Conservation (phyloP, 345 rosid genomes). For the Bruguiera sexangula region DNA sequence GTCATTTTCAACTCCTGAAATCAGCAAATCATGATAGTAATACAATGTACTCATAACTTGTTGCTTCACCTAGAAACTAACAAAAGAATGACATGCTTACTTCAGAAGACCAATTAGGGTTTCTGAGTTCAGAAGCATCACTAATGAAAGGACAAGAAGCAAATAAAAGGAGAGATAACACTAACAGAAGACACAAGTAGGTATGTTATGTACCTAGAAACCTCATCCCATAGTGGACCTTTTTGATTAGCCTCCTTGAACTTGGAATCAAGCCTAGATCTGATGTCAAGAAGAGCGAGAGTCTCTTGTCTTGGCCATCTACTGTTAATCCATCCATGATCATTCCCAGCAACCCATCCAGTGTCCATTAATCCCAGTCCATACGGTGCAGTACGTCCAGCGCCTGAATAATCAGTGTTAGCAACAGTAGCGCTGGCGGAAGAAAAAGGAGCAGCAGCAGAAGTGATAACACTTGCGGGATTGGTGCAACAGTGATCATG, state of each 20-base stretch:
- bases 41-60: neutral
- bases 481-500: conserved; percentile 16
- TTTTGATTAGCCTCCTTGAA: conserved; percentile 95
- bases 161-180: neutral
- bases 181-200: neutral
- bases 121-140: neutral
- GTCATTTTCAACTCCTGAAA: too few relatives aligned
- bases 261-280: conserved; percentile 92
- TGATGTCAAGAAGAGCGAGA: conserved; percentile 88
- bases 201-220: conserved; percentile 61
- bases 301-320: conserved; percentile 99
- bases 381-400: conserved; percentile 28
- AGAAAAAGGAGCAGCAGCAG: conserved; percentile 5
- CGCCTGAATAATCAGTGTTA: conserved; percentile 29
- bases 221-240: conserved; percentile 96
- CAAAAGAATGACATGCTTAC: neutral
- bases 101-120: conserved; percentile 14
- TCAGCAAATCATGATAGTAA: neutral
- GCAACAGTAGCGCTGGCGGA: conserved; percentile 6
- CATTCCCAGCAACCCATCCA: conserved; percentile 43
- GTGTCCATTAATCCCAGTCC: conserved; percentile 34
- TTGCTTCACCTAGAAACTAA: neutral
- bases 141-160: neutral
- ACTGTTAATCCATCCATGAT: conserved; percentile 50
- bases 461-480: neutral